Base-by-base conservation (phyloP, 257 asterid species). In the Ballota nigra region DNA sequence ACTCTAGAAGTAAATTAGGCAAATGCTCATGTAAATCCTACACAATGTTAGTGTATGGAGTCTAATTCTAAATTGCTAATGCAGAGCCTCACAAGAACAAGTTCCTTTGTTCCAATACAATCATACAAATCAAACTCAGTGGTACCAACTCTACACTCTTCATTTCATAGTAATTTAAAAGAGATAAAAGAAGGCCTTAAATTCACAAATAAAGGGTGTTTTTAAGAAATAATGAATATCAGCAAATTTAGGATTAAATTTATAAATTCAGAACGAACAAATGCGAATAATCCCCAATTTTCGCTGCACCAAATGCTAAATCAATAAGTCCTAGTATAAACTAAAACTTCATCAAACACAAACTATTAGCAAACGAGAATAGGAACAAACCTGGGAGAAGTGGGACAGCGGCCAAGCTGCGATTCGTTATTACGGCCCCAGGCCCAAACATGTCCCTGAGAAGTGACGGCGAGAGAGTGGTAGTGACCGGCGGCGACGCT, bases 391-490 rank as follows among this genome's bases (percentile, higher is more conserved):
- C 96, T 91, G 1, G 89, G 81, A 58, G 96, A 86, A 74, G 51
- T 70, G 10, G 81, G 76, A 45, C 66, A 69, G 15, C 96, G 96
- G 69, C 92, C 96, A 36, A 94, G 96, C 86, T 94, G 99, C 1
- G 76, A 72, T 70, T 89, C 99, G 18, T 33, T 12, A 70, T 89
- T 89, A 33, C 98, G 96, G 23, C 98, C 98, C 98, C 96, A 94
- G n/a, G 95, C 75, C 96, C 96, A 91, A 64, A 91, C 84, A 6
- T 82, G 84, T 13, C 99, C 99, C 61, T 79, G 78, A 41, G 86
- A 73, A 63, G 97, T 94, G 82, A 89, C 86, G 73, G 97, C 99
- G 34, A 94, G 90, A 69, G 99, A 94, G 72, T 94, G 97, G 77
- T 89, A 94, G 71, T 94, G 98, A 24, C 99, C 98, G 78, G 96